phyloP scores from a whole-genome alignment of 129 eudicot species.

The Deinandra increscens region DNA sequence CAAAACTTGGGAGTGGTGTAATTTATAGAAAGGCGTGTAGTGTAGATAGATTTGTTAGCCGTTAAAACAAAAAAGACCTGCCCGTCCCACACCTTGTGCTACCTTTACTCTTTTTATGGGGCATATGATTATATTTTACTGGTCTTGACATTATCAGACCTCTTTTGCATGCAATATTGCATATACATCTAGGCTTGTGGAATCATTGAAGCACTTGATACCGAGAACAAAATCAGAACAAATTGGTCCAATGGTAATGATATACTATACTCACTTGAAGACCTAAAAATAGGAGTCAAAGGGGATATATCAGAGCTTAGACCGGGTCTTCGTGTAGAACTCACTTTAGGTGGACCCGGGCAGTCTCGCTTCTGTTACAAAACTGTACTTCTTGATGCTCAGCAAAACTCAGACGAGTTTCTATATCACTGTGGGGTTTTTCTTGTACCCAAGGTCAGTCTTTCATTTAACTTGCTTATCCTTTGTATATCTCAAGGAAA shows the following conservation, averaged over 20 bases:
- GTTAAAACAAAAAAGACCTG: too few species aligned
- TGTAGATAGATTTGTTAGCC: too few species aligned
- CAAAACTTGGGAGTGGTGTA: too few species aligned
- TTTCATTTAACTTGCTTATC: constrained; percentile 9
- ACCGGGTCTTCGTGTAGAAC: constrained; percentile 68
- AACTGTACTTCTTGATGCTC: constrained; percentile 90
- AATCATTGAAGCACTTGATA: constrained; percentile 63
- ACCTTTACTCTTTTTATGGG: neutral
- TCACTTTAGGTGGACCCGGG: constrained; percentile 72
- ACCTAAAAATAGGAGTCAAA: constrained; percentile 71
- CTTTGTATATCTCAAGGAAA: constrained; percentile 11
- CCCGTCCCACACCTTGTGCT: neutral
- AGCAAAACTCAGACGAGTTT: constrained; percentile 47
- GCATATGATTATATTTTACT: neutral
- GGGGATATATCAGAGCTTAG: constrained; percentile 62
- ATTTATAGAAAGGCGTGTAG: too few species aligned
- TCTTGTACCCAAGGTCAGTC: constrained; percentile 79
- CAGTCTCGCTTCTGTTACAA: constrained; percentile 59
- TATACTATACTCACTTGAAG: constrained; percentile 66
- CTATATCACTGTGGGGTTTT: constrained; percentile 69
- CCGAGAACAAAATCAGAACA: constrained; percentile 56
- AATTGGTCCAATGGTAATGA: constrained; percentile 51
- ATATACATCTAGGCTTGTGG: constrained; percentile 54
- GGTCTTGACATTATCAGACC: constrained; percentile 7
- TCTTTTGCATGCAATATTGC: neutral